Percentiles rank a stretch among this genome's conserved stretches.
Evolutionary conservation across 108 stramenopile genomes (phyloP).

Genomic region (Skeletonema menzelii): DNA sequence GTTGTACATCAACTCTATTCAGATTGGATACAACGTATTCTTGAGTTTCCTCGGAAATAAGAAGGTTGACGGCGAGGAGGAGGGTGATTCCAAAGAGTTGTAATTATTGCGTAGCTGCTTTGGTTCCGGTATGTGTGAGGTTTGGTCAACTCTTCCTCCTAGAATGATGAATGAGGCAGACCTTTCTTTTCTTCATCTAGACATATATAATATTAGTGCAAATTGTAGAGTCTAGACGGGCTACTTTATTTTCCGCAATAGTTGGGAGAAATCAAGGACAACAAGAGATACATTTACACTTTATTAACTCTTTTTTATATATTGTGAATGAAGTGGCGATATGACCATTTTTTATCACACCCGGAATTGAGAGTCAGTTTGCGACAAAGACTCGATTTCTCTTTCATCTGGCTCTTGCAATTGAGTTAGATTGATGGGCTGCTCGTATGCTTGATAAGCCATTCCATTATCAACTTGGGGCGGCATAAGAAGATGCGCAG

Average conservation of each 20-base stretch:
- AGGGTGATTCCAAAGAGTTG: slow-evolving; percentile 30
- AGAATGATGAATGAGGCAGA: background rate
- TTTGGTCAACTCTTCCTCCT: background rate
- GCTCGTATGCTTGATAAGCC: background rate
- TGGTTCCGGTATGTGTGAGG: background rate
- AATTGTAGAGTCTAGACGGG: background rate
- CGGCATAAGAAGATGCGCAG: background rate
- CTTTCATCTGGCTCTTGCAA: background rate
- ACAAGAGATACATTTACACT: background rate
- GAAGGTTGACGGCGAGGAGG: slow-evolving; percentile 58
- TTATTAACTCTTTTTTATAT: background rate
- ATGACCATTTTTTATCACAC: background rate
- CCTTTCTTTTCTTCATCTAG: background rate
- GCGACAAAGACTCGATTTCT: background rate
- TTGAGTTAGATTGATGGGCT: background rate
- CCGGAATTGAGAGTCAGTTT: background rate
- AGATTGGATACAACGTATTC: slow-evolving; percentile 95
- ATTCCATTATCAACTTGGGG: background rate
- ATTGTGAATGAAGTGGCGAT: background rate
- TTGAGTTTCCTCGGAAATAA: slow-evolving; percentile 93
- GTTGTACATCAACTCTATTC: slow-evolving; percentile 96
- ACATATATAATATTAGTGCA: background rate
- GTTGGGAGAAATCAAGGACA: background rate
- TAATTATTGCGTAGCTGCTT: slow-evolving; percentile 1
- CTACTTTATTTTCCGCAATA: too few relatives aligned